Evolutionary conservation across 2,329 filamentous ascomycete genomes (phyloP).

Genomic region (Aspergillus fischeri): DNA sequence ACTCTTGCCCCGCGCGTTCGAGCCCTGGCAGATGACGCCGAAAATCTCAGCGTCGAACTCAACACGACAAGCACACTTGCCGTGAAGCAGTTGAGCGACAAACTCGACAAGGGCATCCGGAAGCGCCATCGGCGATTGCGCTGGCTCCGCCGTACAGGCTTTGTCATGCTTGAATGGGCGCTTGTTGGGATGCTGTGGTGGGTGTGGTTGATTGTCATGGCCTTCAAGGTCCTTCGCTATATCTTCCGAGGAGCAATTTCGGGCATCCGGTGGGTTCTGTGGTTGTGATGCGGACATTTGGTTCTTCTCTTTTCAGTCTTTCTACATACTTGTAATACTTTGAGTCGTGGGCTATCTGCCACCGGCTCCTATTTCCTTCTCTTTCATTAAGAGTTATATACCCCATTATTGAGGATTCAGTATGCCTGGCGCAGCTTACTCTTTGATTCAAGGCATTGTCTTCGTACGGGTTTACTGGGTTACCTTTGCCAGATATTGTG

Average conservation of each 20-base stretch:
- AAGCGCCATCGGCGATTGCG: constrained; percentile 70
- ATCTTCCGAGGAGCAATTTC: constrained; percentile 57
- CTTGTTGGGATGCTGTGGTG: constrained; percentile 91
- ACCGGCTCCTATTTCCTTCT: background rate
- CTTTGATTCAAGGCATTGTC: background rate
- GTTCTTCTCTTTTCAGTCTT: background rate
- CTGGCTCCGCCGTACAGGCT: constrained; percentile 71
- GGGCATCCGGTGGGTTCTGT: constrained; percentile 75
- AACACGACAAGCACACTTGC: constrained; percentile 72
- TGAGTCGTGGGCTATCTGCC: background rate
- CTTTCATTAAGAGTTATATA: background rate
- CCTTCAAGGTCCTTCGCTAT: constrained; percentile 63
- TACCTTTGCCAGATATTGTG: background rate
- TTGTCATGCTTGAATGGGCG: constrained; percentile 80
- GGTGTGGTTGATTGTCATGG: constrained; percentile 83
- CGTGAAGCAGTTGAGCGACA: constrained; percentile 75
- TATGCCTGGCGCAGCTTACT: background rate
- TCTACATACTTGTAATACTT: background rate
- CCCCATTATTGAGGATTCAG: background rate
- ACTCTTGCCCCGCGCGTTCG: constrained; percentile 58
- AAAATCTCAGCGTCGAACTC: constrained; percentile 71
- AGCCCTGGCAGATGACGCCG: constrained; percentile 69
- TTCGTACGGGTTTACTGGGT: background rate
- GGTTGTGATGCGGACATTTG: constrained; percentile 52
- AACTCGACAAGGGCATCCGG: constrained; percentile 64